Conservation (phyloP, 2,329 filamentous ascomycete genomes). For the Fusarium equiseti region DNA sequence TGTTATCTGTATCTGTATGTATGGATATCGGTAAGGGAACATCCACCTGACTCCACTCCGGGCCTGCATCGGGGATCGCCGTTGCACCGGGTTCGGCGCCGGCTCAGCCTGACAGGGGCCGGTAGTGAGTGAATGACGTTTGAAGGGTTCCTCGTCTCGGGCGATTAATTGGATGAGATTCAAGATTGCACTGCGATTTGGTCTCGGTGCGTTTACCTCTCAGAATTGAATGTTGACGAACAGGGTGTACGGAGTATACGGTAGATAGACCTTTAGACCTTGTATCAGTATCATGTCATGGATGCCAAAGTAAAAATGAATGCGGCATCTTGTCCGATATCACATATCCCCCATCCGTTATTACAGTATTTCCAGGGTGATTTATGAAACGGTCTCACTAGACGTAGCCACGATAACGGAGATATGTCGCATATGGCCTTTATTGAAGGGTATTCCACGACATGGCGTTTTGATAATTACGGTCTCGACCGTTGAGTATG, state of each 20-base stretch:
- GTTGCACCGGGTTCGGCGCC: conserved; percentile 33
- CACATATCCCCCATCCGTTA: conserved; percentile 9
- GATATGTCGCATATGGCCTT: conserved; percentile 7
- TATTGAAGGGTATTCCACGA: not conserved
- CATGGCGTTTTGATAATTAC: conserved; percentile 3
- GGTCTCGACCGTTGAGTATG: conserved; percentile 7
- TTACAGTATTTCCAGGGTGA: not conserved
- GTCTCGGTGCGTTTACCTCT: conserved; percentile 9
- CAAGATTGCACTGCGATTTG: not conserved
- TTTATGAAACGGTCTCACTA: conserved; percentile 1
- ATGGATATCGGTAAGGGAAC: not conserved
- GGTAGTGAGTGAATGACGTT: conserved; percentile 21
- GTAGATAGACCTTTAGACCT: conserved; percentile 1
- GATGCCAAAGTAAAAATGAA: conserved; percentile 3
- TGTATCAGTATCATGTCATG: conserved; percentile 2
- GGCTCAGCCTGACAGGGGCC: conserved; percentile 45
- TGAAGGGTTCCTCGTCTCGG: conserved; percentile 8
- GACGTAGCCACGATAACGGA: conserved; percentile 23
- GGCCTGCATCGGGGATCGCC: conserved; percentile 45
- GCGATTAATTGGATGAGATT: conserved; percentile 6
- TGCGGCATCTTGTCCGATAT: conserved; percentile 22
- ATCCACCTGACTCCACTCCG: conserved; percentile 3
- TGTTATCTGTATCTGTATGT: not conserved
- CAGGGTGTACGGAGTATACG: conserved; percentile 3
- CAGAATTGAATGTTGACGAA: conserved; percentile 2